Conservation (phyloP, 2,329 filamentous ascomycete genomes). For the Pseudohalonectria lignicola region DNA sequence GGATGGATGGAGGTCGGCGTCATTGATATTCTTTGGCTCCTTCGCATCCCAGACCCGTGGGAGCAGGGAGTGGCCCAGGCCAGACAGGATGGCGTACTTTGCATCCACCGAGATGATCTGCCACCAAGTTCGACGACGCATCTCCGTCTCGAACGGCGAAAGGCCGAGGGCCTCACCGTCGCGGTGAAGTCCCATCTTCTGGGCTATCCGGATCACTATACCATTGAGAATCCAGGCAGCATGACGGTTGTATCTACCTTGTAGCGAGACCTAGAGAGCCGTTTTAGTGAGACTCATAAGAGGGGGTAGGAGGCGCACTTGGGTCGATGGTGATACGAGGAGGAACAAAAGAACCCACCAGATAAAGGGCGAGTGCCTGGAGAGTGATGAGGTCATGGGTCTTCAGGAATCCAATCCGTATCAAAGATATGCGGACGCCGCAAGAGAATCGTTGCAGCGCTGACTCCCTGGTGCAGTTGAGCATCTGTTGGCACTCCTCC, state of each 20-base stretch:
- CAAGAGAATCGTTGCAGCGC: conserved; percentile 40
- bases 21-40: conserved; percentile 45
- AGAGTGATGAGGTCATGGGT: conserved; percentile 46
- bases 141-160: conserved; percentile 53
- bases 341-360: conserved; percentile 26
- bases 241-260: conserved; percentile 47
- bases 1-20: conserved; percentile 43
- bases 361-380: conserved; percentile 47
- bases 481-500: conserved; percentile 41
- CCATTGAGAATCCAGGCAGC: conserved; percentile 51
- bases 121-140: conserved; percentile 59
- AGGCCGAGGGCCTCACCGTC: conserved; percentile 47
- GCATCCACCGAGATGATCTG: conserved; percentile 48
- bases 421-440: conserved; percentile 38
- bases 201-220: conserved; percentile 49
- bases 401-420: conserved; percentile 44
- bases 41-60: conserved; percentile 45
- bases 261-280: conserved; percentile 35
- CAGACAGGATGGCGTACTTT: conserved; percentile 45
- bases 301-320: too few relatives aligned
- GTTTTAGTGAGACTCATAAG: too few relatives aligned
- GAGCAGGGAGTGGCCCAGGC: conserved; percentile 40
- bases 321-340: too few relatives aligned
- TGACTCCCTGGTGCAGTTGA: conserved; percentile 36
- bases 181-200: conserved; percentile 56